Evolutionary conservation across 805 yeast genomes (phyloP).

Genomic region (Phaffomyces thermotolerans): DNA sequence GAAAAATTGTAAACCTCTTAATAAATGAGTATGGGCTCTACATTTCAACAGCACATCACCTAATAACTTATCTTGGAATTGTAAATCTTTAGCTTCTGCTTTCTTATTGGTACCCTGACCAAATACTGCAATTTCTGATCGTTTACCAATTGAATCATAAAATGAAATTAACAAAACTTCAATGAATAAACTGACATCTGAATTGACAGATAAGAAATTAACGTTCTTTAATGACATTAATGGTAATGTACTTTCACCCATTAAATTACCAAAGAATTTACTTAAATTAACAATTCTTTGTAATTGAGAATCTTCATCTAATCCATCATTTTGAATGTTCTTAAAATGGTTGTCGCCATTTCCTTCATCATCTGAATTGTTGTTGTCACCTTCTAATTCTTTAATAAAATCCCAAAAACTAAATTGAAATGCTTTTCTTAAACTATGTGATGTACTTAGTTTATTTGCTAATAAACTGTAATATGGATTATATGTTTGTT

Average conservation of each 20-base stretch:
- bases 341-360: conserved; percentile 12
- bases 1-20: conserved; percentile 63
- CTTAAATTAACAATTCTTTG: conserved; percentile 67
- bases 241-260: conserved; percentile 67
- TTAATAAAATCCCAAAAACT: conserved; percentile 80
- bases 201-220: conserved; percentile 57
- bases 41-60: conserved; percentile 47
- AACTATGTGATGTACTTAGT: conserved; percentile 64
- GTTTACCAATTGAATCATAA: conserved; percentile 56
- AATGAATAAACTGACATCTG: conserved; percentile 58
- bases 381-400: conserved; percentile 53
- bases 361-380: conserved; percentile 31
- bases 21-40: conserved; percentile 47
- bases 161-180: conserved; percentile 69
- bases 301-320: conserved; percentile 48
- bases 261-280: conserved; percentile 67
- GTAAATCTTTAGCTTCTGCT: conserved; percentile 26
- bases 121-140: conserved; percentile 37
- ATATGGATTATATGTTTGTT: conserved; percentile 81
- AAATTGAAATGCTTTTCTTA: conserved; percentile 83
- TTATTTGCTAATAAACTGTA: conserved; percentile 75
- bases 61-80: conserved; percentile 41
- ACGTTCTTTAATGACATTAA: conserved; percentile 67
- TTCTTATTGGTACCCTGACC: conserved; percentile 27
- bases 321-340: conserved; percentile 23